Base-by-base conservation (phyloP, 164 flowering plant species). In the Malania oleifera region DNA sequence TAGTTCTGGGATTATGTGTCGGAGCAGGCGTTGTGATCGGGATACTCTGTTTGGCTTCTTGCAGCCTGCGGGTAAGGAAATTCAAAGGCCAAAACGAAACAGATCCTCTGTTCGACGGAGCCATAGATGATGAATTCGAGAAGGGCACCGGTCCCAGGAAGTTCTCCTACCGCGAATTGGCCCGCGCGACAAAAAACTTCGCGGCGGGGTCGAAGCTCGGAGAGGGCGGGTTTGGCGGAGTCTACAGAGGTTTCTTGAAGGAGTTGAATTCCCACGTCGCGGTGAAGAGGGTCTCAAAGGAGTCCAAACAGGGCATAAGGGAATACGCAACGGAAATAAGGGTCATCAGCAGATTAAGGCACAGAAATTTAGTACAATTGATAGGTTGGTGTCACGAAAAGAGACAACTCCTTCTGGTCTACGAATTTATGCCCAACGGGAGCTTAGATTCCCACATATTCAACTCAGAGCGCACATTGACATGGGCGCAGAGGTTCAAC, bases 141-240 rank as follows among this genome's bases (percentile, higher is more conserved):
- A 47, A 34, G 15, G 52, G 55, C 20, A 23, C 45, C 0, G 75
- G 76, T 11, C 77, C 73, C 0, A 71, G 48, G 63, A 65, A 46
- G 50, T 68, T 71, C 39, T 9, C 65, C 3, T 71, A 71, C 40
- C 7, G 22, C 25, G 73, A 71, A 17, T 20, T 75, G n/a, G 59
- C 26, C 12, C 14, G 2, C 0, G 70, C 73, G 1, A 75, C 78
- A 0, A 41, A 56, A 5, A 47, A 65, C 43, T 75, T 75, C 18
- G 23, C 54, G 0, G 61, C 58, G 20, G 59, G 54, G 22, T 48
- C 45, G 44, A 75, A 64, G 60, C 62, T 71, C 3, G 76, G 73
- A 12, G 56, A 71, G 46, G 73, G 79, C 39, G 79, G 74, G 19
- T 75, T 75, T 25, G 74, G 79, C 3, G 65, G 65, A 3, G 75